Base-by-base conservation (phyloP, 2,329 filamentous ascomycete genomes). In the Orbilia oligospora region DNA sequence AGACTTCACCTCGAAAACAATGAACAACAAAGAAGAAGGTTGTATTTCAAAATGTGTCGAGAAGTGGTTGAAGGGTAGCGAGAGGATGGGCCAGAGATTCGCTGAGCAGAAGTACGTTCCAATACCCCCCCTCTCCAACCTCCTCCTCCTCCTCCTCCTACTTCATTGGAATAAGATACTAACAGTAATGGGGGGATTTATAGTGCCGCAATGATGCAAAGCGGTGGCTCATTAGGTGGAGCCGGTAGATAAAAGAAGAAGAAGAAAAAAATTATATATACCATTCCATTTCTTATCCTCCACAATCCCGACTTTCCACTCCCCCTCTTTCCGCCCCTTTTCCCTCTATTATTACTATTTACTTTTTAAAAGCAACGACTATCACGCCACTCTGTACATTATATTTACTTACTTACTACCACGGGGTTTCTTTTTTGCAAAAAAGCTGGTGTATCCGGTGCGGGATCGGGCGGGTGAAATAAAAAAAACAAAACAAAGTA, bases 1-100 rank as follows among this genome's bases (percentile, higher is more conserved):
- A 86, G 94, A 98, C 88, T 99, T 99, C 89, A 97, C 94, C 83
- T 97, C 94, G 87, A 98, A 98, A 87, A 93, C 93, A 61, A 90
- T 99, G 81, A 91, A 92, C 80, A 89, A 91, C 81, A 91, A 93
- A 84, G 96, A 99, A 87, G 92, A 92, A 83, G 91, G 92, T 85
- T 99, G 96, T 87, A 91, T 98, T 83, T 91, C 93, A 87, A 92
- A 94, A 83, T 99, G 96, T 86, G 94, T 98, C 80, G 92, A 96
- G 86, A 99, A 99, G 88, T 93, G 93, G 86, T 91, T 98, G 88
- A 96, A 97, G 85, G 91, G 91, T 80, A 93, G 93, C 81, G 93
- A 96, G 86, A 91, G 96, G 79, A 88, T 99, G 82, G 93, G 94
- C 83, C 93, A 97, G 86, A 90, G 96, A 80, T 99, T 98, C 89